Base-by-base conservation (phyloP, 2,329 filamentous ascomycete genomes). In the Fusarium coffeatum region DNA sequence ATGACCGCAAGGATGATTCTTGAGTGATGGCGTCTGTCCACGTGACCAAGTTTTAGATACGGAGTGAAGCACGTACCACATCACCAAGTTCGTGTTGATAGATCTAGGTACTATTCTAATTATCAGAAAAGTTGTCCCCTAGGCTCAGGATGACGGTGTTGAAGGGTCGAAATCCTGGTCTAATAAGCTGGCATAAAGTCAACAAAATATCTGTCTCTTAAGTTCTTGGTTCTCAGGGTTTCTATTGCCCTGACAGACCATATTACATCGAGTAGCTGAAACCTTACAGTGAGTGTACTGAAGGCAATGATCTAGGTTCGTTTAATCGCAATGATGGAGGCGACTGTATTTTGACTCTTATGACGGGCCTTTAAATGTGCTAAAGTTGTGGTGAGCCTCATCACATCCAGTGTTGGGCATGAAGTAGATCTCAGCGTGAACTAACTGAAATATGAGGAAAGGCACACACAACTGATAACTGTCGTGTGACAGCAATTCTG, bases 21-120 rank as follows among this genome's bases (percentile, higher is more conserved):
- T 60, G 37, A 12, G 43, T 64, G 57, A 46, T 66, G 37, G 42
- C 40, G 41, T 5, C 4, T 25, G 8, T 9, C 66, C 66, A 69
- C 66, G 66, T 69, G 66, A 69, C 13, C 10, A 2, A 37, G 18
- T n/a, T 37, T 4, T 8, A 6, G 18, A 46, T 42, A 43, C 18
- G 8, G 12, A n/a, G 50, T 47, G 34, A 37, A 37, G 34, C 34
- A 55, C 50, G 57, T 60, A 48, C 57, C 27, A 11, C 42, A 37
- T 22, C 28, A 30, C 9, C 13, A 32, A 27, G n/a, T 12, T 20
- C 13, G 10, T 13, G 32, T 51, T 41, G 12, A 40, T 37, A n/a
- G 34, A 37, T 37, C 34, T 37, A 37, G 28, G 28, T 30, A 30
- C 32, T 34, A 32, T 8, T 34, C 16, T 34, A 32, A 15, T 15